phyloP scores from a whole-genome alignment of 352 stramenopile species.

The Thalassiosira livingstoniorum region DNA sequence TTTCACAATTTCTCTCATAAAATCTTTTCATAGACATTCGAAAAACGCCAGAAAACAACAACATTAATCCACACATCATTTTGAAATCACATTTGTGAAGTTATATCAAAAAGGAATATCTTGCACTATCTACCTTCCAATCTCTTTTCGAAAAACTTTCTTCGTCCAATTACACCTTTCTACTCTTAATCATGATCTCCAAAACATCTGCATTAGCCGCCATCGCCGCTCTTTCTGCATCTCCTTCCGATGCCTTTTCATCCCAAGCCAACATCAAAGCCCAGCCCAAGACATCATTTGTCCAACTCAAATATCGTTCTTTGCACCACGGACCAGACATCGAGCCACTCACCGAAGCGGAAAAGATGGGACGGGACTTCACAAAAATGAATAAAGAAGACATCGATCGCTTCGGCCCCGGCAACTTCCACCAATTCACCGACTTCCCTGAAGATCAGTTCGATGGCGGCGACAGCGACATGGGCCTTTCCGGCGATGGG shows the following conservation, averaged over 20 bases:
- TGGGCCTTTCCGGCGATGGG: slow-evolving; percentile 83
- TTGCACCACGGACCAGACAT: slow-evolving; percentile 57
- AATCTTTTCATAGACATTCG: too few species aligned
- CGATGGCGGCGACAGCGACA: slow-evolving; percentile 82
- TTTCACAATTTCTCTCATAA: too few species aligned
- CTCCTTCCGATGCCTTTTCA: slow-evolving; percentile 8
- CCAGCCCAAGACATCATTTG: slow-evolving; percentile 2
- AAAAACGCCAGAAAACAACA: too few species aligned
- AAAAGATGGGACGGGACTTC: slow-evolving; percentile 36
- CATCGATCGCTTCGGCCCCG: slow-evolving; percentile 59
- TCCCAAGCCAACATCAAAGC: not conserved
- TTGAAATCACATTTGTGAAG: too few species aligned
- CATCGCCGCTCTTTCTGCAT: not conserved
- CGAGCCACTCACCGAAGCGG: slow-evolving; percentile 40
- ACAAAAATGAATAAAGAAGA: slow-evolving; percentile 62
- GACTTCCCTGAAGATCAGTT: slow-evolving; percentile 77
- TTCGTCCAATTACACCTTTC: too few species aligned
- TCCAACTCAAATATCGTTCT: slow-evolving; percentile 39
- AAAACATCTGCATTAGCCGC: not conserved
- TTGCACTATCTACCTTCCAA: too few species aligned
- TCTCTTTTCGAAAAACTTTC: too few species aligned
- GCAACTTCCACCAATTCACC: slow-evolving; percentile 64
- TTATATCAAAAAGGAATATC: too few species aligned
- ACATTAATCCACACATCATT: too few species aligned
- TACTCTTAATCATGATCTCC: not conserved